These are phyloP conservation scores for Cornus suecica DNA, from an alignment of 148 eudicot genomes.

Conservation along the genomic window DNA sequence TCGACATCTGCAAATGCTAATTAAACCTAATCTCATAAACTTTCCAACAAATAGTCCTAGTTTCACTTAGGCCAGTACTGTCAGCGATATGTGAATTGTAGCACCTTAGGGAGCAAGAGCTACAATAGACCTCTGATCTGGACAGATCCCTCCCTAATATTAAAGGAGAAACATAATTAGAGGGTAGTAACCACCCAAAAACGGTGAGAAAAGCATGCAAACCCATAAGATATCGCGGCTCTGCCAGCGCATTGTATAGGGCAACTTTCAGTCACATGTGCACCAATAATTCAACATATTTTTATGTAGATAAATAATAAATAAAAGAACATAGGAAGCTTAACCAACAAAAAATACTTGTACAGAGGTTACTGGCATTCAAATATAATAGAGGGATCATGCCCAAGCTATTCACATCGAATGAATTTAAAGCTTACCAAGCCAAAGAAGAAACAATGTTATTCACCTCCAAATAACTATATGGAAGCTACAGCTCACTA, in stretches of 20 bases:
- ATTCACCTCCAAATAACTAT: neutral
- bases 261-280: no score
- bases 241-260: no score
- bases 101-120: no score
- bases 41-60: neutral
- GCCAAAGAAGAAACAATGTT: neutral
- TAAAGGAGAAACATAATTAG: no score
- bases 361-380: neutral
- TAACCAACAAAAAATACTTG: neutral
- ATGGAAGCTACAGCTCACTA: conserved; percentile 56
- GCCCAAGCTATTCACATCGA: neutral
- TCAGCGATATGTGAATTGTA: no score
- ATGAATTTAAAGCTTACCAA: neutral
- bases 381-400: neutral
- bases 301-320: no score
- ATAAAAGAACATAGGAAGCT: neutral
- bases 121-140: no score
- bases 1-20: no score
- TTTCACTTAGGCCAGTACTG: neutral
- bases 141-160: no score
- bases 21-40: neutral
- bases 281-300: no score
- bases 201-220: neutral
- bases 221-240: no score
- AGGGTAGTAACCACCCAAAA: neutral